phyloP scores from a whole-genome alignment of 176 grass and related monocot genomes.

The Bothriochloa decipiens region DNA sequence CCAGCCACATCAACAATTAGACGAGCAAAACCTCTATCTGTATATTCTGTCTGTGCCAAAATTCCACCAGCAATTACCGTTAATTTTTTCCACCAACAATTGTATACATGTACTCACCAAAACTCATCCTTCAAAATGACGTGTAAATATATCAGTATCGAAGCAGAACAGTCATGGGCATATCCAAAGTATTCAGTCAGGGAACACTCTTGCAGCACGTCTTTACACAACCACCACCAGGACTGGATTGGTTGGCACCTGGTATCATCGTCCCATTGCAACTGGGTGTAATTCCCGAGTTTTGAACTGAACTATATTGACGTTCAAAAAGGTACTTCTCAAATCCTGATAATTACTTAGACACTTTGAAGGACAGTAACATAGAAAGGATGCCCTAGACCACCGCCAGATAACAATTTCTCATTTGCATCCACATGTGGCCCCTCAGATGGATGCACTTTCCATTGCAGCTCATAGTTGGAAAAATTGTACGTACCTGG shows the following conservation, averaged over 20 bases:
- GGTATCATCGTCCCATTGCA: neutral
- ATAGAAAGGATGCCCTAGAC: constrained; percentile 78
- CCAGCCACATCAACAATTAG: constrained; percentile 27
- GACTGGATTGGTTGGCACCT: neutral
- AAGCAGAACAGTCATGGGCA: neutral
- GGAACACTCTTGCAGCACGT: constrained; percentile 22
- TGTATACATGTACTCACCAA: constrained; percentile 38
- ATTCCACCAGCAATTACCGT: constrained; percentile 14
- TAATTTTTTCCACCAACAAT: constrained; percentile 8
- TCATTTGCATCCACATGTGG: constrained; percentile 41
- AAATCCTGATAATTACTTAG: constrained; percentile 20
- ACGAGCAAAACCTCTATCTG: constrained; percentile 3
- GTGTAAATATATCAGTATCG: neutral
- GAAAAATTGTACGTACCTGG: constrained; percentile 91
- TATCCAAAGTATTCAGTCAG: constrained; percentile 33
- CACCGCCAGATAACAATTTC: constrained; percentile 41
- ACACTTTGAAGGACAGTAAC: constrained; percentile 64
- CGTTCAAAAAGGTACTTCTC: neutral
- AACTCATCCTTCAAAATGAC: constrained; percentile 21
- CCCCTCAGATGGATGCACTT: constrained; percentile 39
- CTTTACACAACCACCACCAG: constrained; percentile 2
- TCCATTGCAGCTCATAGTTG: constrained; percentile 92
- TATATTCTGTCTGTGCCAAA: neutral
- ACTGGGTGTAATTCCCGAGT: neutral
- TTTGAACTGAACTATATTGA: constrained; percentile 3